phyloP scores from a whole-genome alignment of 1,284 basidiomycete species.

The Hymenochaete sp. region DNA sequence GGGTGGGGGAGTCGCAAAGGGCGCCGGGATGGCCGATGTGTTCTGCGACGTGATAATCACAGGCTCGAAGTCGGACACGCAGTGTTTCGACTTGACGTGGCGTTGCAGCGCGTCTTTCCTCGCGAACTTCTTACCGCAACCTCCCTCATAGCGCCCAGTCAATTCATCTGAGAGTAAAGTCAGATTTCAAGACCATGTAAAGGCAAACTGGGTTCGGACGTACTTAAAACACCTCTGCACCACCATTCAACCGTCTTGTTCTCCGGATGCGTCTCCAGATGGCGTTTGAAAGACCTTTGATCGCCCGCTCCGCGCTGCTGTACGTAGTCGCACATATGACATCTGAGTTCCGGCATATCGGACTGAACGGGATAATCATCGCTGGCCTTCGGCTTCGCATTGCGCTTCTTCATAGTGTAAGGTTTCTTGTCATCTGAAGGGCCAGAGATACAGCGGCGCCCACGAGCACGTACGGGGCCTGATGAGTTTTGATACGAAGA shows the following conservation, averaged over 20 bases:
- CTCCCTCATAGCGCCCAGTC: conserved; percentile 6
- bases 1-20: not conserved
- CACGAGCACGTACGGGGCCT: too few relatives aligned
- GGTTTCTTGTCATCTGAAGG: too few relatives aligned
- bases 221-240: conserved; percentile 7
- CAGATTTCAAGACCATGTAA: not conserved
- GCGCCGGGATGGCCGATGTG: too few relatives aligned
- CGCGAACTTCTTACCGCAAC: not conserved
- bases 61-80: conserved; percentile 1
- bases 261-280: conserved; percentile 9
- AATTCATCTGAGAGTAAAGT: not conserved
- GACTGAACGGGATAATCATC: too few relatives aligned
- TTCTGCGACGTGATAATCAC: not conserved
- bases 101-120: conserved; percentile 11
- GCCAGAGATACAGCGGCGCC: too few relatives aligned
- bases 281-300: conserved; percentile 9
- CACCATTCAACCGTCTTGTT: conserved; percentile 7
- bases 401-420: not conserved
- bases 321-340: conserved; percentile 4
- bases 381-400: not conserved
- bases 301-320: conserved; percentile 4
- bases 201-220: not conserved
- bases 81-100: conserved; percentile 2
- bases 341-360: not conserved
- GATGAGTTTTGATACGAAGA: too few relatives aligned